Base-by-base conservation (phyloP, 495 filamentous ascomycete genomes). In the Neurospora sp. region DNA sequence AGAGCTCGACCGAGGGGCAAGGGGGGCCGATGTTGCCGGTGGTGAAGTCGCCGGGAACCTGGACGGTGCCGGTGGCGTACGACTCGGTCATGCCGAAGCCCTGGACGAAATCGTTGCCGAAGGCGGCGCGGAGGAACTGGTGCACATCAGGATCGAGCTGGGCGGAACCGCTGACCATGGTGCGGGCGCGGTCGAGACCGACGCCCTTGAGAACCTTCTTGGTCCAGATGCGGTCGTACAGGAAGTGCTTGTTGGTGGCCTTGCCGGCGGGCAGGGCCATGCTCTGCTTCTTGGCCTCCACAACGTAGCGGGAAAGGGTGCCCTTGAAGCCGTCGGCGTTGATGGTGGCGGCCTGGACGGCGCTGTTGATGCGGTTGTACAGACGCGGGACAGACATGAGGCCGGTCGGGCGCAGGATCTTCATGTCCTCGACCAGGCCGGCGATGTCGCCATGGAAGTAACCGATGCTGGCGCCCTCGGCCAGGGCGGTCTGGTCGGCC, bases 71-170 rank as follows among this genome's bases (percentile, higher is more conserved):
- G 59, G 91, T 87, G 70, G 94, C 93, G 78, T 98, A 98, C n/a
- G 94, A 91, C 82, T 99, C 96, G 5, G 96, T 98, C 76, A 99
- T 85, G 59, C 96, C 96, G 80, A 96, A 99, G 69, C 96, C 96
- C 84, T 98, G 95, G 31, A 89, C 77, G 77, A 99, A 91, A 78
- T 92, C 85, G 79, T 92, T 93, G 42, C 89, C 91, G 72, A 96
- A 91, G 48, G 91, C 90, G 42, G 93, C 88, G 37, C 96, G 92
- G 43, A 99, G 89, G 85, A 98, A 97, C 79, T 92, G 86, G 74
- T 98, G 93, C 17, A 98, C 88, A 15, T 88, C 86, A 3, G 95
- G 94, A 74, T 98, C 94, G 34, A 99, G 86, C 42, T 96, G 96
- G 24, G 96, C 96, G 71, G 93, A 95, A 43, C 96, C 96, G 43